Evolutionary conservation across 768 basidiomycete species (phyloP), one percentile per base, ranked within the genome.

Genomic region (Amanita molliuscula): DNA sequence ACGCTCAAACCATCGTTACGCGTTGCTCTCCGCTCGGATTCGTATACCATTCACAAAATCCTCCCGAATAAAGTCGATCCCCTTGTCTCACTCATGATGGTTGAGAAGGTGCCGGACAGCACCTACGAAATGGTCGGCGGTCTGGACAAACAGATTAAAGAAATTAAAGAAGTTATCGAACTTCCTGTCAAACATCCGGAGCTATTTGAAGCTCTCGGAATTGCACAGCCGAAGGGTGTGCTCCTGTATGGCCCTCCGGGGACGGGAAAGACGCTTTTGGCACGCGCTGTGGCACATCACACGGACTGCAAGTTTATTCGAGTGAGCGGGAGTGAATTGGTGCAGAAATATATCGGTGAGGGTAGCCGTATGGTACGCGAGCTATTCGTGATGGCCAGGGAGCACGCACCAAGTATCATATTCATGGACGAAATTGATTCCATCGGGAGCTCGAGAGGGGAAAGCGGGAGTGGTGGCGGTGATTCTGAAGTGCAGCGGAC

Each of bases 51-150:
- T 54, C 95, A 98, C 77, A 92, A 90, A 66, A 88, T 98, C 58
- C 73, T 98, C 0, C 93, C 93, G 0, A 96, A 93, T 74, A 97
- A 99, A 70, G 88, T 97, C 59, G 96, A 97, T 66, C 95, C 96
- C 3, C 82, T 98, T 35, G 94, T 98, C 26, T 96, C 93, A 16
- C 80, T 98, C 55, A 98, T 98, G 96, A 97, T 98, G 94, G 95
- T 98, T 9, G 95, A 99, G 70, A 99, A 99, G 66, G 95, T 98
- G 0, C 95, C 95, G 0, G 95, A 98, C 66, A 92, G 88, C 67
- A 98, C 96, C 26, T 99, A 99, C 69, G 96, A 98, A 68, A 97
- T 98, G 94, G 95, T 99, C 53, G 96, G 96, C 18, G 95, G 95
- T 58, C 78, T 98, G 52, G 96, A 98, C 74, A 90, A 95, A 67